Evolutionary conservation across 2,329 filamentous ascomycete species (phyloP).

Genomic region (Aspergillus latus): DNA sequence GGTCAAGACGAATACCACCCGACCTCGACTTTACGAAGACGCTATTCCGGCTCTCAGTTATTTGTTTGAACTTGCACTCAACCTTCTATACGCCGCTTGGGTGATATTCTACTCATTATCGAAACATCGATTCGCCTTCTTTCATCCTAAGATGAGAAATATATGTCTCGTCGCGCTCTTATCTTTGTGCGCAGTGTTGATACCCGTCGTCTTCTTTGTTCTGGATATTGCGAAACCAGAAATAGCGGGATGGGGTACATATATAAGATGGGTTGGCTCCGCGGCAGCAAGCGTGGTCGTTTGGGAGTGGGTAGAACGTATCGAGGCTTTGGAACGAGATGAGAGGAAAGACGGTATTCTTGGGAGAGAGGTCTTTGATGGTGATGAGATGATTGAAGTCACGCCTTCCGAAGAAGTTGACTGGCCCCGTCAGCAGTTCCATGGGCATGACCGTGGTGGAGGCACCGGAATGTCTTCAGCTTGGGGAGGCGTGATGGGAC

Average conservation of each 20-base stretch:
- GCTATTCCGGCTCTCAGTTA: constrained; percentile 90
- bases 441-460: constrained; percentile 42
- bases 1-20: constrained; percentile 47
- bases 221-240: constrained; percentile 83
- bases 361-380: constrained; percentile 87
- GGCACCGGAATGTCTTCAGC: constrained; percentile 36
- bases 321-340: constrained; percentile 86
- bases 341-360: constrained; percentile 92
- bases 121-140: constrained; percentile 87
- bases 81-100: constrained; percentile 87
- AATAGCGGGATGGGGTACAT: constrained; percentile 90
- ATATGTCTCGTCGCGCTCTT: constrained; percentile 77
- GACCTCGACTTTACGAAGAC: constrained; percentile 77
- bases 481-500: constrained; percentile 41
- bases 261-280: constrained; percentile 93
- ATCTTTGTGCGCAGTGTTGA: constrained; percentile 77
- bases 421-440: constrained; percentile 40
- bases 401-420: constrained; percentile 59
- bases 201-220: constrained; percentile 90
- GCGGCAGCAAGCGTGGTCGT: constrained; percentile 94
- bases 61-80: constrained; percentile 82
- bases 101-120: constrained; percentile 91
- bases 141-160: constrained; percentile 86
- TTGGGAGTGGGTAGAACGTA: constrained; percentile 97
- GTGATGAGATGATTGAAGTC: constrained; percentile 83